These are phyloP conservation scores for Phylloboletellus chloephorus DNA, from an alignment of 1,284 basidiomycete genomes.

Conservation along the genomic window DNA sequence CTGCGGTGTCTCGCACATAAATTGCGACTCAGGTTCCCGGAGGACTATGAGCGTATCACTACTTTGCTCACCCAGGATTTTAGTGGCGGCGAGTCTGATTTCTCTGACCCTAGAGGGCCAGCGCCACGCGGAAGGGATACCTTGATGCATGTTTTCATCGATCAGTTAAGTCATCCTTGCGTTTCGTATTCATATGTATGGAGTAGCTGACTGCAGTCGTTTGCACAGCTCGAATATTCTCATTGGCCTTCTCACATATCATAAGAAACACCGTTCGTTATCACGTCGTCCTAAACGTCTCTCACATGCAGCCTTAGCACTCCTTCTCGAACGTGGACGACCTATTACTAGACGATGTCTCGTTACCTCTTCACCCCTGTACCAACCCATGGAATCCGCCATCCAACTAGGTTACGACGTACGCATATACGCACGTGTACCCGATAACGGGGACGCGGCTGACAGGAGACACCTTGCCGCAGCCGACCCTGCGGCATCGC, in stretches of 20 bases:
- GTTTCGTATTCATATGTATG: conserved; percentile 5
- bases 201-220: conserved; percentile 3
- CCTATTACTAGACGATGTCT: conserved; percentile 64
- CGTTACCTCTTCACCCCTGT: conserved; percentile 77
- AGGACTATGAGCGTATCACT: conserved; percentile 45
- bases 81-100: conserved; percentile 34
- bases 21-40: conserved; percentile 52
- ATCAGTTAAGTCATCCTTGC: conserved; percentile 55
- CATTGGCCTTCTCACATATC: conserved; percentile 64
- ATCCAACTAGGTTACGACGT: conserved; percentile 77
- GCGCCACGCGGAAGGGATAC: conserved; percentile 47
- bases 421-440: conserved; percentile 72
- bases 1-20: conserved; percentile 52
- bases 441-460: conserved; percentile 59
- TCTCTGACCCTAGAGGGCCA: conserved; percentile 44
- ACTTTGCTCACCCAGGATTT: conserved; percentile 41
- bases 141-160: conserved; percentile 78
- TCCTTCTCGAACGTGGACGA: conserved; percentile 70
- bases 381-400: conserved; percentile 74
- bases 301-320: conserved; percentile 63
- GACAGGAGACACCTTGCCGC: conserved; percentile 35
- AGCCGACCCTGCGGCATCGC: conserved; percentile 14
- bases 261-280: conserved; percentile 48
- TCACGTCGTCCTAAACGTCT: conserved; percentile 40
- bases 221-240: conserved; percentile 72